Percentiles rank a stretch among this genome's conserved stretches.
These are phyloP conservation scores for Ophiocordyceps unilateralis DNA, from an alignment of 2,329 filamentous ascomycete genomes.

Conservation along the genomic window DNA sequence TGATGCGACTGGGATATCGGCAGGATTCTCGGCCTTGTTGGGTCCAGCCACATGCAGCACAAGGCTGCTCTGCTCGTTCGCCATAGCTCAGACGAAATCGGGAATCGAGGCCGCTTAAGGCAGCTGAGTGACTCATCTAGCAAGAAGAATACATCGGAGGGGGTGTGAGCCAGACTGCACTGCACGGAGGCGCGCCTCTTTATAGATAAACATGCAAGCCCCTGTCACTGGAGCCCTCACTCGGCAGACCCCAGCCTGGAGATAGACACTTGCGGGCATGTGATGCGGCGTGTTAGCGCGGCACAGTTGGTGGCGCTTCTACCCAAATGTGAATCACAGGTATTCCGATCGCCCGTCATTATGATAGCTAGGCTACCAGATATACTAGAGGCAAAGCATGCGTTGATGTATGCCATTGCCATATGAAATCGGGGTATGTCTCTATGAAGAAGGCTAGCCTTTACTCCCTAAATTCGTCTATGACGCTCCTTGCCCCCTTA, in stretches of 20 bases:
- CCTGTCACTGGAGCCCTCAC: too few species aligned
- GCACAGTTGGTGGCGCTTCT: too few species aligned
- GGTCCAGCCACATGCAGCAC: slow-evolving; percentile 4
- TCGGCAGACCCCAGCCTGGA: too few species aligned
- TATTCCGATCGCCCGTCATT: too few species aligned
- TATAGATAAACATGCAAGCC: not conserved
- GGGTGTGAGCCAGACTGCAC: not conserved
- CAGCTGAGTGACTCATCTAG: not conserved
- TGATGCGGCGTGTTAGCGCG: too few species aligned
- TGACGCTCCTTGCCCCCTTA: not conserved
- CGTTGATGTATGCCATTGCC: too few species aligned
- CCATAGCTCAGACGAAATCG: not conserved
- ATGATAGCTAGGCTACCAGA: too few species aligned
- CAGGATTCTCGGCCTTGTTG: slow-evolving; percentile 2
- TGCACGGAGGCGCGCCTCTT: not conserved
- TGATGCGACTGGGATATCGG: slow-evolving; percentile 4
- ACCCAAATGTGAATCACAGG: too few species aligned
- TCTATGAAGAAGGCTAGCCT: not conserved
- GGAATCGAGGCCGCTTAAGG: not conserved
- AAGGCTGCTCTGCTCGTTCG: slow-evolving; percentile 1
- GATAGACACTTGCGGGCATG: too few species aligned
- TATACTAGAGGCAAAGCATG: too few species aligned
- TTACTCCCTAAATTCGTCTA: not conserved
- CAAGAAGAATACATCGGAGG: not conserved
- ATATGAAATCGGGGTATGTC: too few species aligned